Base-by-base conservation (phyloP, 2,329 filamentous ascomycete genomes). In the Metarhizium album region DNA sequence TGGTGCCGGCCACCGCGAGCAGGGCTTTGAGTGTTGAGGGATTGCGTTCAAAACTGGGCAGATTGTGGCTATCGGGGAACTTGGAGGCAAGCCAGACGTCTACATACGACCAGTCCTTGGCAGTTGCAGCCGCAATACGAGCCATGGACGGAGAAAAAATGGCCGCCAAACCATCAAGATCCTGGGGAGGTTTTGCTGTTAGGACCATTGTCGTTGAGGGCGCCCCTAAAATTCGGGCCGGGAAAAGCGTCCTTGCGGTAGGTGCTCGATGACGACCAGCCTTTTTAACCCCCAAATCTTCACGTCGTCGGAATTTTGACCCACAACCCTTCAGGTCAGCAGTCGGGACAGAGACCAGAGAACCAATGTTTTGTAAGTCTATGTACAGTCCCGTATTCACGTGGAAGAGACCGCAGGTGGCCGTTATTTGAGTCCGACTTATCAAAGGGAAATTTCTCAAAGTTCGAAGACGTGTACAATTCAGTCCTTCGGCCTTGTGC, bases 61-160 rank as follows among this genome's bases (percentile, higher is more conserved):
- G 70, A 0, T 76, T 64, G 45, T 78, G 79, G 29, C 79, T 77
- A 43, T 76, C 74, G 58, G 75, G 74, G 59, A 86, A 87, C 62
- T 86, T 86, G 53, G 79, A 76, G 45, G 76, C 74, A 11, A 96
- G 80, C 90, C 91, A 97, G 59, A 74, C 74, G 67, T 94, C 89
- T 58, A 96, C 79, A 57, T 87, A 89, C 50, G 83, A 84, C 91
- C 91, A 97, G 68, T 96, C 90, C 63, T 91, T 90, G 45, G 89
- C 87, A 55, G 86, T 83, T 13, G 86, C 86, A 55, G 87, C 86
- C 58, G 88, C 86, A 54, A 86, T 83, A 53, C 88, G 84, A 48
- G 82, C 81, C 31, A 83, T 71, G 0, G 80, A 83, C 13, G 82
- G 82, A 3, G 82, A 85, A 68, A 85, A 86, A 51, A 86, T 82